Conservation (phyloP, 108 stramenopile species). For the Nitzschia putrida region DNA sequence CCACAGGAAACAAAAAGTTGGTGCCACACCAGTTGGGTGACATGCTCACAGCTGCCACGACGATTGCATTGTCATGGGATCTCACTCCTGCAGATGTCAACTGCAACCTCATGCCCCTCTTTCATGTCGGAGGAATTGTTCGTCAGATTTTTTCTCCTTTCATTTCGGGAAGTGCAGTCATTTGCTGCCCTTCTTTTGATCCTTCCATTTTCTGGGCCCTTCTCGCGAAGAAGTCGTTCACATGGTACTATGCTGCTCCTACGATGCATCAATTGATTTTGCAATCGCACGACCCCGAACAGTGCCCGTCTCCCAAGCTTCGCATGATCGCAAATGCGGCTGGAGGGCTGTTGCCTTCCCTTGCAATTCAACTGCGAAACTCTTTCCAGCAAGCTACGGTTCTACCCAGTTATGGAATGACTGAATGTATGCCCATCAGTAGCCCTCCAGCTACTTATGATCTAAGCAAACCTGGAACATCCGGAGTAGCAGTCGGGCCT, state of each 20-base stretch:
- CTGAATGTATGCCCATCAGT: slow-evolving; percentile 70
- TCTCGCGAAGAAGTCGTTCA: slow-evolving; percentile 23
- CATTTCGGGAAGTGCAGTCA: slow-evolving; percentile 48
- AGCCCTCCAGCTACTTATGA: slow-evolving; percentile 50
- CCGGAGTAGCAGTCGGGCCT: slow-evolving; percentile 51
- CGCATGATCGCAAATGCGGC: slow-evolving; percentile 71
- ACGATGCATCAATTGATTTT: slow-evolving; percentile 70
- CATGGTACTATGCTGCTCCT: slow-evolving; percentile 74
- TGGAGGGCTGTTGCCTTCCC: slow-evolving; percentile 50
- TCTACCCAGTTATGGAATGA: slow-evolving; percentile 46
- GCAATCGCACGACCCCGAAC: slow-evolving; percentile 2
- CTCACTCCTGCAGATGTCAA: slow-evolving; percentile 50
- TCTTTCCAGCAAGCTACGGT: slow-evolving; percentile 32
- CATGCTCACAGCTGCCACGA: slow-evolving; percentile 43
- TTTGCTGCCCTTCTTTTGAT: slow-evolving; percentile 58
- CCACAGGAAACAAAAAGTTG: slow-evolving; percentile 63
- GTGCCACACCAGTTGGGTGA: slow-evolving; percentile 53
- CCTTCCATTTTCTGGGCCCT: slow-evolving; percentile 48
- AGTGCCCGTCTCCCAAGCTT: slow-evolving; percentile 2
- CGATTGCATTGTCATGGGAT: slow-evolving; percentile 51
- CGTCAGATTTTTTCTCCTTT: slow-evolving; percentile 50
- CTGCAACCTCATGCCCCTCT: slow-evolving; percentile 74
- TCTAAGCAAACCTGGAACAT: slow-evolving; percentile 50
- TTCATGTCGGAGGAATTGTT: slow-evolving; percentile 57
- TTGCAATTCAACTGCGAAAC: slow-evolving; percentile 41